These are phyloP conservation scores for Hysterangium stoloniferum DNA, from an alignment of 768 basidiomycete genomes.

Conservation along the genomic window DNA sequence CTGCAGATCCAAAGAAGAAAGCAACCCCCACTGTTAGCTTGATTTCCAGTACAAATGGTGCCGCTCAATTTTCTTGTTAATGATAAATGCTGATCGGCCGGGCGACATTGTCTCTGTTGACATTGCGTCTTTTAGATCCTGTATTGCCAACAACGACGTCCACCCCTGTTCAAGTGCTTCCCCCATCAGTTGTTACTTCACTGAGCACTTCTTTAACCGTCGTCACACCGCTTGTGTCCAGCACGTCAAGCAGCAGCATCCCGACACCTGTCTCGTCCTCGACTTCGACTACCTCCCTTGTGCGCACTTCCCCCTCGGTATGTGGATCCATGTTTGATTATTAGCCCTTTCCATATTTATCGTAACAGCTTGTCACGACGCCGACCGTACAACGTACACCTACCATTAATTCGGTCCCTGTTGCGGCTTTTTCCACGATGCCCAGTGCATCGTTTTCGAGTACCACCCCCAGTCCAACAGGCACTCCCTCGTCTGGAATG, in stretches of 20 bases:
- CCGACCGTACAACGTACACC: not conserved
- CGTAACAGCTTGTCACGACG: conserved; percentile 1
- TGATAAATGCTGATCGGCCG: not conserved
- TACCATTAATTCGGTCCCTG: no score
- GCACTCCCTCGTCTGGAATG: conserved; percentile 7
- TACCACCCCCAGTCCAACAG: conserved; percentile 1
- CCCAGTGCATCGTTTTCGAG: not conserved
- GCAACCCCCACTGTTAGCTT: no score
- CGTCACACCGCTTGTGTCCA: not conserved
- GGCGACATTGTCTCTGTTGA: not conserved
- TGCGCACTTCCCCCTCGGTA: not conserved
- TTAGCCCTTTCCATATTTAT: not conserved
- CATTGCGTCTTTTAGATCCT: not conserved
- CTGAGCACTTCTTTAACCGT: conserved; percentile 3
- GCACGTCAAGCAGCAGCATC: conserved; percentile 11
- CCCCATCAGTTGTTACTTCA: not conserved
- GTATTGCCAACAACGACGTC: not conserved
- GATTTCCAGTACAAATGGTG: no score
- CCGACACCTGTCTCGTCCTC: not conserved
- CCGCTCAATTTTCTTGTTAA: no score
- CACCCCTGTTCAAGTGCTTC: not conserved
- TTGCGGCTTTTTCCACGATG: not conserved
- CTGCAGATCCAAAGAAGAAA: no score
- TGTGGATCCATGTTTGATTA: not conserved
- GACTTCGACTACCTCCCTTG: not conserved